phyloP scores from a whole-genome alignment of 768 basidiomycete species.

The Tephrocybe sp. region DNA sequence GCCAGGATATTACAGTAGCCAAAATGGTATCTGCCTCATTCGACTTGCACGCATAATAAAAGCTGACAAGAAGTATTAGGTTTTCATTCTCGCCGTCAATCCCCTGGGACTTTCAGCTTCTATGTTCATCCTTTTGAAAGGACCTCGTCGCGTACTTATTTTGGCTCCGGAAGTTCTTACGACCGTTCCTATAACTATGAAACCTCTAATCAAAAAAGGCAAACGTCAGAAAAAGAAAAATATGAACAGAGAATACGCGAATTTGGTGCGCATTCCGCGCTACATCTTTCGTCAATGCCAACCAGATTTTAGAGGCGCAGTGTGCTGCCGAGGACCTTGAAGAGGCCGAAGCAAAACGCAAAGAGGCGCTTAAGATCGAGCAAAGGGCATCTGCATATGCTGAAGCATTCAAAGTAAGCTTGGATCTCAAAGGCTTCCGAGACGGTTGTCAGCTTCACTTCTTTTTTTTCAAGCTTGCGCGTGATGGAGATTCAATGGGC shows the following conservation, averaged over 20 bases:
- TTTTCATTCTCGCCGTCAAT: conserved; percentile 25
- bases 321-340: conserved; percentile 31
- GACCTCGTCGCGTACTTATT: not conserved
- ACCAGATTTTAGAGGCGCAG: conserved; percentile 25
- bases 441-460: not conserved
- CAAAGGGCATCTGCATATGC: conserved; percentile 22
- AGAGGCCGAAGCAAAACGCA: conserved; percentile 19
- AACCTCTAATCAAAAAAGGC: not conserved
- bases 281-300: not conserved
- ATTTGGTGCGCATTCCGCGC: conserved; percentile 23
- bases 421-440: not conserved
- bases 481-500: conserved; percentile 21
- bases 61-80: conserved; percentile 17
- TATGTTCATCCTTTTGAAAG: conserved; percentile 2
- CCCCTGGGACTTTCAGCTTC: not conserved
- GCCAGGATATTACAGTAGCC: conserved; percentile 19
- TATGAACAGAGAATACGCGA: conserved; percentile 30
- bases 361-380: conserved; percentile 22
- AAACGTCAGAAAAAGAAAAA: conserved; percentile 25
- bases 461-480: conserved; percentile 19
- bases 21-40: conserved; percentile 23
- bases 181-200: not conserved
- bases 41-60: not conserved
- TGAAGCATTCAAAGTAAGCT: conserved; percentile 26
- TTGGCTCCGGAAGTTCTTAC: conserved; percentile 7